A percentile compares a stretch with the other conserved stretches of the same genome.
Evolutionary conservation across 352 stramenopile species (phyloP).

Genomic region (Pilasporangium apinafurcum): DNA sequence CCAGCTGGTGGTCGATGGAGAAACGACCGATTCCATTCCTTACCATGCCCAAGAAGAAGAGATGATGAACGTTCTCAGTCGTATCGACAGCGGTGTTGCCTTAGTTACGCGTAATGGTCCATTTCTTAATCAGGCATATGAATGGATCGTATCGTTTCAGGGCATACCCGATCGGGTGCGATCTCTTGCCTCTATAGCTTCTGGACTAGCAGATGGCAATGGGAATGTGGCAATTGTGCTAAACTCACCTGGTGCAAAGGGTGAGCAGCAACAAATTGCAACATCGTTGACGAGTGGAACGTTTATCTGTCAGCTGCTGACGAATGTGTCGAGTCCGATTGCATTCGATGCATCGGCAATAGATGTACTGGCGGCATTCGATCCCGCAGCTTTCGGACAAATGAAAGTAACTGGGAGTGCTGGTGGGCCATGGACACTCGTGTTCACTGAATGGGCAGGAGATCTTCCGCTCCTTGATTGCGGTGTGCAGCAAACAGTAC

Average conservation of each 20-base stretch:
- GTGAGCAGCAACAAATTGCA: conserved; percentile 30
- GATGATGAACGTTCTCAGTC: conserved; percentile 14
- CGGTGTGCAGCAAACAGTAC: conserved; percentile 30
- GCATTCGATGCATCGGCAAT: conserved; percentile 15
- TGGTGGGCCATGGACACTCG: conserved; percentile 28
- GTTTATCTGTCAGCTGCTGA: conserved; percentile 19
- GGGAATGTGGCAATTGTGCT: conserved; percentile 13
- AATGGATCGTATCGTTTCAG: conserved; percentile 31
- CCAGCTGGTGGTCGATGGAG: conserved; percentile 30
- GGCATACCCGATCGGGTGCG: conserved; percentile 24
- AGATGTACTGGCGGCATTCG: conserved; percentile 17
- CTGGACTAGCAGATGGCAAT: conserved; percentile 13
- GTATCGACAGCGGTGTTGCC: not conserved
- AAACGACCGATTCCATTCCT: conserved; percentile 8
- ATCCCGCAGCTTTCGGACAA: conserved; percentile 16
- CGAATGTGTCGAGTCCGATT: conserved; percentile 11
- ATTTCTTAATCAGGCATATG: conserved; percentile 34
- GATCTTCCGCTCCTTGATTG: conserved; percentile 27
- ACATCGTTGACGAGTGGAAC: conserved; percentile 26
- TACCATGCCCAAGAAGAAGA: conserved; percentile 29
- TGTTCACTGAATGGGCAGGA: conserved; percentile 36
- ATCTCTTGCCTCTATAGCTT: conserved; percentile 9
- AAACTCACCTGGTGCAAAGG: conserved; percentile 19
- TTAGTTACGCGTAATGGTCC: conserved; percentile 20
- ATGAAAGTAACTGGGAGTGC: conserved; percentile 7